phyloP scores from a whole-genome alignment of 768 basidiomycete species.

The Polyporus arcularius region DNA sequence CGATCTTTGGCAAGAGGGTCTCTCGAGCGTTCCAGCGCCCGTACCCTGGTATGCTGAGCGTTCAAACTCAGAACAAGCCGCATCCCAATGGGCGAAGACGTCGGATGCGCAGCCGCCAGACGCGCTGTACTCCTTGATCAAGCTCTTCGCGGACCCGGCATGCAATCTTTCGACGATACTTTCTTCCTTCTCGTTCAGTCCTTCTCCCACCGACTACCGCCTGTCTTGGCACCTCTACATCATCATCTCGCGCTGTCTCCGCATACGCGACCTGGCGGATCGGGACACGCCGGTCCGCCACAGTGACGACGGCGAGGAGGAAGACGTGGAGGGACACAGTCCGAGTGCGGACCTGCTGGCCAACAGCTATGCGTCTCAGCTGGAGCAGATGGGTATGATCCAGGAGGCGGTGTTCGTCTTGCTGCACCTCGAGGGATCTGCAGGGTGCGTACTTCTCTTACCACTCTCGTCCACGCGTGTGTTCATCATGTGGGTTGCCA shows the following conservation, averaged over 20 bases:
- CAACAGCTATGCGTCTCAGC: slow-evolving; percentile 81
- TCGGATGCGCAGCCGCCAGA: slow-evolving; percentile 55
- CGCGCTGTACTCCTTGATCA: slow-evolving; percentile 79
- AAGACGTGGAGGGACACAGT: slow-evolving; percentile 71
- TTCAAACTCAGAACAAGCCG: slow-evolving; percentile 18
- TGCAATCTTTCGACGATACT: slow-evolving; percentile 71
- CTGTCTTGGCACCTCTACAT: slow-evolving; percentile 94
- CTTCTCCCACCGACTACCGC: slow-evolving; percentile 78
- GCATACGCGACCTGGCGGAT: slow-evolving; percentile 87
- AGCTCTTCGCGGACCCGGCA: slow-evolving; percentile 71
- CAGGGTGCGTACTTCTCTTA: slow-evolving; percentile 55
- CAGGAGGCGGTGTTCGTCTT: slow-evolving; percentile 89
- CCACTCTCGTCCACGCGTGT: not conserved
- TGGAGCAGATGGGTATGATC: slow-evolving; percentile 80
- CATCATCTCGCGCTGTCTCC: slow-evolving; percentile 79
- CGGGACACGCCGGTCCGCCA: slow-evolving; percentile 46
- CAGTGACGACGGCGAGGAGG: slow-evolving; percentile 37
- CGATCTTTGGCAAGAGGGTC: slow-evolving; percentile 37
- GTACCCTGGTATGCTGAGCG: slow-evolving; percentile 58
- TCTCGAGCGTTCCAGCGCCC: slow-evolving; percentile 50
- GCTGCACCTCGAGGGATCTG: slow-evolving; percentile 80
- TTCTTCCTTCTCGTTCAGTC: slow-evolving; percentile 69
- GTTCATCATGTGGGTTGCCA: not conserved
- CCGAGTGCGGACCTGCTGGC: slow-evolving; percentile 82
- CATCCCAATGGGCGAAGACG: slow-evolving; percentile 44